Base-by-base conservation (phyloP, 2,329 filamentous ascomycete genomes). In the Colletotrichum godetiae region DNA sequence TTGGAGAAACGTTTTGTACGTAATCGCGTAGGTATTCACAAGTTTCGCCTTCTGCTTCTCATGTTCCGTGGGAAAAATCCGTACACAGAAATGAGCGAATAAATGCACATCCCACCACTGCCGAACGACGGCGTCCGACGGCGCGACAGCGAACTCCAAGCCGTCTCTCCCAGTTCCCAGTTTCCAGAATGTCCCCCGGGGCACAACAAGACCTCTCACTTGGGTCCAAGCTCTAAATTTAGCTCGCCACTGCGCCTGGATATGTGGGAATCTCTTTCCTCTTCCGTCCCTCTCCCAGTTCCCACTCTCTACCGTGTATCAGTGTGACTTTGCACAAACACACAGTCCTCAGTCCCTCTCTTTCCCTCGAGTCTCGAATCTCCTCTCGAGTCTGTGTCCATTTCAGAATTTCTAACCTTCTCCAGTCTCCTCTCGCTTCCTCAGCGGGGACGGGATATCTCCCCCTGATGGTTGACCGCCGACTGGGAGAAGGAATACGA, bases 401-500 rank as follows among this genome's bases (percentile, higher is more conserved):
- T 7, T 42, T 15, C 37, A 42, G 37, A 19, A 13, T 42, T 42
- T 19, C 37, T 2, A 19, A 12, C 37, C 37, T 19, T 42, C 37
- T 42, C 37, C 37, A 42, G 37, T 42, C 22, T 27, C 24, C 22
- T 56, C 22, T 24, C 52, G 22, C 22, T 22, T 62, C 66, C 33
- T 33, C 49, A 15, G 22, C 58, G 8, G 22, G 22, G 49, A 13
- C 37, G 37, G 13, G 37, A 12, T 31, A 49, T 58, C 53, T 37
- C 46, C 15, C 27, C 27, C 4, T 29, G 4, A 29, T 29, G 27
- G 27, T 29, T 29, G 27, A 29, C 27, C 27, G 27, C 27, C 27
- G n/a, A 55, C 13, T 13, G 27, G 57, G 35, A 31, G 24, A 56
- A 24, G 33, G 24, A 37, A 73, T 70, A 73, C 66, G 70, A 72